Base-by-base conservation (phyloP, 345 rosid genomes). In the Arabidopsis arenosa region DNA sequence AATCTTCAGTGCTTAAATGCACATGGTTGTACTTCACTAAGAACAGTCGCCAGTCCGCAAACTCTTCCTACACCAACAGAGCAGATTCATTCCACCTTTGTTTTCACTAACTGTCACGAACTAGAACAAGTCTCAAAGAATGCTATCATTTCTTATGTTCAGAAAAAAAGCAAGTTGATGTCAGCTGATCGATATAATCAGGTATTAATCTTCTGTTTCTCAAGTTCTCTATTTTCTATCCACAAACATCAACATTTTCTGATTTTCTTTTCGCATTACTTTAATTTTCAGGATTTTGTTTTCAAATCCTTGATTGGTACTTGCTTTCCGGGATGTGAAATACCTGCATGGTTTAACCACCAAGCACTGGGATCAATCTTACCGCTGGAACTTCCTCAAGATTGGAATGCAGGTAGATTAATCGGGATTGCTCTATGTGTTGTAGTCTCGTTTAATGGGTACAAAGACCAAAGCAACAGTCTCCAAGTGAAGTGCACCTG, bases 1-100 rank as follows among this genome's bases (percentile, higher is more conserved):
- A 75, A 67, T 68, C 74, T 75, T 17, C 61, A 59, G 15, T 51
- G 55, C 68, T 60, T 67, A 68, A 23, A 67, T 59, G 74, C 79
- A 51, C 56, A 75, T 51, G 79, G 74, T 0, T 75, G 79, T 30
- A 8, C 12, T 13, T 58, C 36, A 10, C 68, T 75, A 18, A 68
- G 55, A 60, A 68, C 55, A 28, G 63, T 75, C 10, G 11, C 54
- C 0, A 37, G 23, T 48, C 63, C 74, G 2, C 9, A 59, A 15
- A 45, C 68, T 28, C 15, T 15, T 17, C 36, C 2, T 18, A 12
- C 8, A 52, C 9, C 13, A 0, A 37, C 68, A 0, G 74, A 68
- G 36, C 67, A 49, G 30, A 40, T 59, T 9, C 68, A 75, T 18
- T 67, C 48, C 37, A 59, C 36, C 2, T 75, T 59, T 9, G 49